These are phyloP conservation scores for Beta macrorhiza DNA, from an alignment of 179 eudicot species.

Conservation along the genomic window DNA sequence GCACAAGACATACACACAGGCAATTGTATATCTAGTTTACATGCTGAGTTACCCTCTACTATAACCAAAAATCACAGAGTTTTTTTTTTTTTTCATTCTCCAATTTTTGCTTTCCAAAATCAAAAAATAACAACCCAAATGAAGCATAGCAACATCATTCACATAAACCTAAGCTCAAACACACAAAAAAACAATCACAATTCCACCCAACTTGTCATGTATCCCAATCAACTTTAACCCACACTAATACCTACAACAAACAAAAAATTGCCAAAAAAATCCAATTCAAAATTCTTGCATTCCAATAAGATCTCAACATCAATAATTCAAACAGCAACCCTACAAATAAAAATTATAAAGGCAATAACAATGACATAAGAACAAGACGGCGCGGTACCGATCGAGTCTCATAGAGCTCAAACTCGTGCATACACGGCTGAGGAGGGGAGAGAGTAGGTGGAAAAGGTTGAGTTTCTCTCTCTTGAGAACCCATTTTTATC, in stretches of 20 bases:
- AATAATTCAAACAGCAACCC: not conserved
- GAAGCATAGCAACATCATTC: not conserved
- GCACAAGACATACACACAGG: not conserved
- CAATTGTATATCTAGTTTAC: not conserved
- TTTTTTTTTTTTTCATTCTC: not conserved
- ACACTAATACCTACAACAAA: constrained; percentile 2
- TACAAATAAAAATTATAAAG: not conserved
- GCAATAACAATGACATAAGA: constrained; percentile 2
- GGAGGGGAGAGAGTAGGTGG: constrained; percentile 34
- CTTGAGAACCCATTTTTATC: constrained; percentile 36
- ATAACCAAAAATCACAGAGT: not conserved
- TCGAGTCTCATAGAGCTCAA: constrained; percentile 81
- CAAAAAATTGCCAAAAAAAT: not conserved
- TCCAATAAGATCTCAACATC: constrained; percentile 5
- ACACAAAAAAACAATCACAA: not conserved
- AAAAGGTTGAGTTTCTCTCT: constrained; percentile 31
- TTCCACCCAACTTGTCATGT: not conserved
- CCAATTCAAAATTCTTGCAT: not conserved
- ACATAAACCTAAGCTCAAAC: not conserved
- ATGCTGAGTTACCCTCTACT: not conserved
- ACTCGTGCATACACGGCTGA: constrained; percentile 67
- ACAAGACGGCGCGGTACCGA: constrained; percentile 49
- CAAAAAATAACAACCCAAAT: not conserved
- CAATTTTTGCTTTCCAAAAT: not conserved
- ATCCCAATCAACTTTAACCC: not conserved